Evolutionary conservation across 2,329 filamentous ascomycete genomes (phyloP).

Genomic region (Fusarium sp.): DNA sequence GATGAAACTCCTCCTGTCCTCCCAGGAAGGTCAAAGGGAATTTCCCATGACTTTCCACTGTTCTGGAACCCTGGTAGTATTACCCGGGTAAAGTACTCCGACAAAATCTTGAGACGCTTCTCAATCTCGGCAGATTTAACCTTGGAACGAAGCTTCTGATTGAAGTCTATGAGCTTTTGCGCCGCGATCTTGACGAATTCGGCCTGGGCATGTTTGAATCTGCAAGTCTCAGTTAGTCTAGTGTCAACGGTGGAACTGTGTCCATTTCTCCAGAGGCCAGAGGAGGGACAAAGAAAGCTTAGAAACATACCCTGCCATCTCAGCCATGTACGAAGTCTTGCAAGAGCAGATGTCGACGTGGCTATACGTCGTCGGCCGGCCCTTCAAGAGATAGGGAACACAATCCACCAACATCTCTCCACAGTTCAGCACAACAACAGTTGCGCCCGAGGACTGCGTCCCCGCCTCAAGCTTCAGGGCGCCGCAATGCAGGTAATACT

Average conservation of each 20-base stretch:
- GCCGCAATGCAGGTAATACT: conserved; percentile 13
- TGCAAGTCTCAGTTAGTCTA: background rate
- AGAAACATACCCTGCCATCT: conserved; percentile 7
- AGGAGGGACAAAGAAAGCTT: background rate
- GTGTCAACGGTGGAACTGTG: background rate
- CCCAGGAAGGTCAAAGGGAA: background rate
- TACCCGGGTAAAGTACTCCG: background rate
- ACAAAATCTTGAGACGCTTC: background rate
- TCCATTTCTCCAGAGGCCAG: background rate
- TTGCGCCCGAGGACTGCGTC: background rate
- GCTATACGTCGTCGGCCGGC: background rate
- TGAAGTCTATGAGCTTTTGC: background rate
- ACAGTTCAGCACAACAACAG: conserved; percentile 14
- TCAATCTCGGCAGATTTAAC: background rate
- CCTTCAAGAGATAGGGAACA: conserved; percentile 9
- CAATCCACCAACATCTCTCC: conserved; percentile 12
- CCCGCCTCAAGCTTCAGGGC: background rate
- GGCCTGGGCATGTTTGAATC: background rate
- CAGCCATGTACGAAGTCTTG: conserved; percentile 11
- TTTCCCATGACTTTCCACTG: background rate
- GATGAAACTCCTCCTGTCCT: background rate
- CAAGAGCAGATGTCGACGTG: background rate
- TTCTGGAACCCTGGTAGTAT: background rate
- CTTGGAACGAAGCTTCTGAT: background rate
- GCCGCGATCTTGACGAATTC: background rate